Percentiles rank a stretch among this genome's conserved stretches.
phyloP scores from a whole-genome alignment of 768 basidiomycete species.

The Coprinopsis marcescibilis region DNA sequence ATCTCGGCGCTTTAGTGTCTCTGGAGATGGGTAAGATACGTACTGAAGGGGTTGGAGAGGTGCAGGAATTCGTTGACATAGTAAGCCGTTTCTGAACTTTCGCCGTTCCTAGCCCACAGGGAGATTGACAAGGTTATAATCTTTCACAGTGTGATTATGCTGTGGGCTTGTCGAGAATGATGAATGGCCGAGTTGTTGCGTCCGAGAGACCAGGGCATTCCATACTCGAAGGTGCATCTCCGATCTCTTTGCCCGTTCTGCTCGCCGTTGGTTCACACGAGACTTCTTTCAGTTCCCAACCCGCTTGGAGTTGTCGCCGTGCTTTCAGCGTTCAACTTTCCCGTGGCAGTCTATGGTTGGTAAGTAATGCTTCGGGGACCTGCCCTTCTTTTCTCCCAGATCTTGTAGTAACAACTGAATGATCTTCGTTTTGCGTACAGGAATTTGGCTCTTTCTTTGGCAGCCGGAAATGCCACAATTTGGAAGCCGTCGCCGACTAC shows the following conservation, averaged over 20 bases:
- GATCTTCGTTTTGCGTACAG: constrained; percentile 31
- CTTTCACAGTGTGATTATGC: constrained; percentile 82
- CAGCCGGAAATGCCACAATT: constrained; percentile 87
- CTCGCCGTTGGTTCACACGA: constrained; percentile 15
- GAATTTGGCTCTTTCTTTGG: constrained; percentile 86
- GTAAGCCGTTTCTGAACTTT: constrained; percentile 40
- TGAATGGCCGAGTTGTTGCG: constrained; percentile 84
- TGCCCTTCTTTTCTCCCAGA: too few relatives aligned
- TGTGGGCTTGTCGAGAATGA: constrained; percentile 89
- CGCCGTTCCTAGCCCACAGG: constrained; percentile 3
- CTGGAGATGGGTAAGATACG: constrained; percentile 91
- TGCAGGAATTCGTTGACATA: constrained; percentile 93
- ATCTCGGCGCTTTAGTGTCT: constrained; percentile 76
- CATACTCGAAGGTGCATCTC: constrained; percentile 71
- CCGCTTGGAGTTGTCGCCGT: constrained; percentile 71
- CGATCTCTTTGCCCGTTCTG: constrained; percentile 13
- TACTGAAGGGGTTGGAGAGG: constrained; percentile 88
- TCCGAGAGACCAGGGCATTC: constrained; percentile 89
- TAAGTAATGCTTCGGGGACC: too few relatives aligned
- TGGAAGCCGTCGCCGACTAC: constrained; percentile 96
- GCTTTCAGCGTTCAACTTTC: constrained; percentile 94
- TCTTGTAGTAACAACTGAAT: too few relatives aligned
- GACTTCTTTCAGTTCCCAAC: constrained; percentile 66
- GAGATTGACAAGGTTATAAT: constrained; percentile 6
- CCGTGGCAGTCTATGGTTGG: constrained; percentile 92